Percentiles rank a stretch among this genome's conserved stretches.
Conservation (phyloP, 129 eudicot species). For the Glebionis coronaria region DNA sequence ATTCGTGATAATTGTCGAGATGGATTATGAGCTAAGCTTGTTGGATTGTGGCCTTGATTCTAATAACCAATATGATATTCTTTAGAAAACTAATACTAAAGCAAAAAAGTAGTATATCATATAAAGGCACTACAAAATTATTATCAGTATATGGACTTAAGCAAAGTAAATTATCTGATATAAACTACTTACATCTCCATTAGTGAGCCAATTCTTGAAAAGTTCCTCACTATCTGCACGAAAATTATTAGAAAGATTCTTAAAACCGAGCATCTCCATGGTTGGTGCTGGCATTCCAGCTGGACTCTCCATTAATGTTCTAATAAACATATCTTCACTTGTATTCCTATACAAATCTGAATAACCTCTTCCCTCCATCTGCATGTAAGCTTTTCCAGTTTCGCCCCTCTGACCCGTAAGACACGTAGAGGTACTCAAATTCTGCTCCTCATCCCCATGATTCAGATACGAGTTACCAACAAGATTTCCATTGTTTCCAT, state of each 20-base stretch:
- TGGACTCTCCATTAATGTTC: constrained; percentile 65
- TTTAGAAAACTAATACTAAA: constrained; percentile 5
- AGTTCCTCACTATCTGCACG: constrained; percentile 71
- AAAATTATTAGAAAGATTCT: constrained; percentile 48
- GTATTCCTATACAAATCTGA: constrained; percentile 62
- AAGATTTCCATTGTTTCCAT: constrained; percentile 26
- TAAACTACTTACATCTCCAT: constrained; percentile 45
- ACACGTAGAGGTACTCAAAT: constrained; percentile 28
- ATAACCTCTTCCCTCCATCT: constrained; percentile 68
- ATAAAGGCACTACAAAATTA: neutral
- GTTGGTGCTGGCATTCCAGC: constrained; percentile 54
- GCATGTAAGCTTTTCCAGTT: constrained; percentile 32
- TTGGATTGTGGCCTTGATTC: constrained; percentile 52
- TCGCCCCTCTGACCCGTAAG: constrained; percentile 39
- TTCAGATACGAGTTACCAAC: constrained; percentile 27
- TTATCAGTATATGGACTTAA: neutral
- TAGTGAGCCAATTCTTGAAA: constrained; percentile 72
- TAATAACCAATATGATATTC: constrained; percentile 18
- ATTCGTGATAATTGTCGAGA: constrained; percentile 61
- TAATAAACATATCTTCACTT: constrained; percentile 65
- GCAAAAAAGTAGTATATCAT: constrained; percentile 4
- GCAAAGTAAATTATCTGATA: neutral
- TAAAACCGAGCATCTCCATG: constrained; percentile 72
- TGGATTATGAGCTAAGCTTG: constrained; percentile 54
- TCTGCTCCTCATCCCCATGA: constrained; percentile 26